Conservation (phyloP, 495 filamentous ascomycete species). For the Bacidia gigantensis region DNA sequence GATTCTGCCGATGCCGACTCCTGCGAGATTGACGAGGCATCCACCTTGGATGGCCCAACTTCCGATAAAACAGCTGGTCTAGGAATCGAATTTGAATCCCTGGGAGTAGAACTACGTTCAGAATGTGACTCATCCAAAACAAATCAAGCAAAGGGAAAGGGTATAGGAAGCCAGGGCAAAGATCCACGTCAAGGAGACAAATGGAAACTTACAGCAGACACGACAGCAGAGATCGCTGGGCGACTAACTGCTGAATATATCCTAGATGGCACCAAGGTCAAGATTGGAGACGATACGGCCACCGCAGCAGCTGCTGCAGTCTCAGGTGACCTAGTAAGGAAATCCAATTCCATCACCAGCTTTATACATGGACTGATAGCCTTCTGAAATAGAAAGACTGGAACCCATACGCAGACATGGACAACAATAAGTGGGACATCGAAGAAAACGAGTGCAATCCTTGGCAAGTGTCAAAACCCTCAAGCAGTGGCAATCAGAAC, state of each 20-base stretch:
- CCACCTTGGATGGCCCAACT: conserved; percentile 12
- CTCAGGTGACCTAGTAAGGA: conserved; percentile 12
- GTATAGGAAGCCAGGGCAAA: not conserved
- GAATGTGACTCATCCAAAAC: conserved; percentile 7
- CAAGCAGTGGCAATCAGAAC: not conserved
- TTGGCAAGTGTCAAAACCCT: conserved; percentile 8
- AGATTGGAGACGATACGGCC: conserved; percentile 9
- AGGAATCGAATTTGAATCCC: conserved; percentile 16
- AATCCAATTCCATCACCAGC: not conserved
- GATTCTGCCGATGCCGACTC: not conserved
- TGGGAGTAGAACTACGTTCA: not conserved
- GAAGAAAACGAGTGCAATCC: conserved; percentile 15
- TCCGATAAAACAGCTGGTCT: conserved; percentile 14
- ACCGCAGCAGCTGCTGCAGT: conserved; percentile 8
- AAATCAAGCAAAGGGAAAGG: conserved; percentile 6
- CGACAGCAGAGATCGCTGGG: not conserved
- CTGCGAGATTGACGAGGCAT: not conserved
- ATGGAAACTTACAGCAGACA: conserved; percentile 13
- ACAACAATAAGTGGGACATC: conserved; percentile 8
- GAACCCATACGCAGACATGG: conserved; percentile 10
- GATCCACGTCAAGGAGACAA: conserved; percentile 5
- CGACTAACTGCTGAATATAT: conserved; percentile 14
- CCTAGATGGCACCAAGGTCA: conserved; percentile 13
- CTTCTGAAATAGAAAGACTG: conserved; percentile 13
- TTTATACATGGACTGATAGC: not conserved